Percentiles rank a stretch among this genome's conserved stretches.
Conservation (phyloP, 169 alveolate genomes). For the Plasmodium gaboni region DNA sequence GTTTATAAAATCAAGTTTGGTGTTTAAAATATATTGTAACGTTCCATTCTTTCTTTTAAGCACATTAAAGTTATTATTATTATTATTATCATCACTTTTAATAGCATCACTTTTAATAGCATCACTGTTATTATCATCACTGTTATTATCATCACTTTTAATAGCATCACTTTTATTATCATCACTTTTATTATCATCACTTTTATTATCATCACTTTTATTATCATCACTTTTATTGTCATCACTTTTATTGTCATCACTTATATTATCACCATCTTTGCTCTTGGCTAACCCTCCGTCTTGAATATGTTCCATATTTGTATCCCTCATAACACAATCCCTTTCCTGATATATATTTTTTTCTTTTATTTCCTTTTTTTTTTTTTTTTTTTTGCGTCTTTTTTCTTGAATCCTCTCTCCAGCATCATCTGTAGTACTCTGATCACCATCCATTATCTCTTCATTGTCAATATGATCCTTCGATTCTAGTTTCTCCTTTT, state of each 20-base stretch:
- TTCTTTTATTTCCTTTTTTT: not conserved
- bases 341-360: not conserved
- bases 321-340: no score
- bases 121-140: not conserved
- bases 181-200: not conserved
- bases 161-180: not conserved
- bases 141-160: not conserved
- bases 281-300: no score
- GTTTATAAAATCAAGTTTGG: slow-evolving; percentile 56
- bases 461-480: not conserved
- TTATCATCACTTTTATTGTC: not conserved
- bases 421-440: slow-evolving; percentile 3
- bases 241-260: not conserved
- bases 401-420: not conserved
- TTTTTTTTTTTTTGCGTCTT: not conserved
- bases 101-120: not conserved
- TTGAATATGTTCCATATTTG: no score
- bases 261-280: not conserved
- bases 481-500: not conserved
- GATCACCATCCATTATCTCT: not conserved
- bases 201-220: not conserved
- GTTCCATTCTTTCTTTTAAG: slow-evolving; percentile 49
- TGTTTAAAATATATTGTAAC: slow-evolving; percentile 45
- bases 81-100: not conserved
- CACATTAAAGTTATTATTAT: not conserved